These are phyloP conservation scores for Yamagishiella unicocca DNA, from an alignment of 139 green algal species.

Conservation along the genomic window DNA sequence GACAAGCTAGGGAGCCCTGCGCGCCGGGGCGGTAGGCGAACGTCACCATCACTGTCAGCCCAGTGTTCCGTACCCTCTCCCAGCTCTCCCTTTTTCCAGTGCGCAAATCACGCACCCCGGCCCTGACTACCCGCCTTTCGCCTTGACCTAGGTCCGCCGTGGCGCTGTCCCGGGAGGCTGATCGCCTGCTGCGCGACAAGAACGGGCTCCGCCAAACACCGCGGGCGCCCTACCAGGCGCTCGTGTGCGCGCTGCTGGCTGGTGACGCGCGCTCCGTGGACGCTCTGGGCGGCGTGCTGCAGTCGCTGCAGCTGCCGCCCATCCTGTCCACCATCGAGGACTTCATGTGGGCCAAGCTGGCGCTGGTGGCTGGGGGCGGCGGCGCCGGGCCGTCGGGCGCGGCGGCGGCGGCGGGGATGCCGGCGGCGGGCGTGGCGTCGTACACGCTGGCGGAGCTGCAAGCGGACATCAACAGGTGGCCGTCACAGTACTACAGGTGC, in stretches of 20 bases:
- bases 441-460: slow-evolving; percentile 82
- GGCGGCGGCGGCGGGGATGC: background rate
- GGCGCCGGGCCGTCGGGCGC: background rate
- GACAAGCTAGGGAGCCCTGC: no score
- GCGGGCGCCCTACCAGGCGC: slow-evolving; percentile 48
- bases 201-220: slow-evolving; percentile 34
- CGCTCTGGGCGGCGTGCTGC: slow-evolving; percentile 61
- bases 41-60: no score
- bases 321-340: slow-evolving; percentile 94
- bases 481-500: slow-evolving; percentile 82
- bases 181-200: slow-evolving; percentile 74
- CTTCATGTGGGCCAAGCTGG: slow-evolving; percentile 92
- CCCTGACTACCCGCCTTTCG: no score
- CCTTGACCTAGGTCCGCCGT: slow-evolving; percentile 22
- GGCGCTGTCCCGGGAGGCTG: slow-evolving; percentile 67
- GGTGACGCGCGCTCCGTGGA: slow-evolving; percentile 76
- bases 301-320: slow-evolving; percentile 49
- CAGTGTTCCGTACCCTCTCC: no score
- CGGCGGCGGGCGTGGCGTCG: background rate
- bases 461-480: slow-evolving; percentile 85
- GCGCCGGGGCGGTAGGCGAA: no score
- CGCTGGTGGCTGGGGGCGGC: slow-evolving; percentile 59
- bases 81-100: no score
- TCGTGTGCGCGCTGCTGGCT: slow-evolving; percentile 77
- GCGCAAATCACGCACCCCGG: no score